Conservation (phyloP, 805 yeast species). For the Lipomyces anomalus region DNA sequence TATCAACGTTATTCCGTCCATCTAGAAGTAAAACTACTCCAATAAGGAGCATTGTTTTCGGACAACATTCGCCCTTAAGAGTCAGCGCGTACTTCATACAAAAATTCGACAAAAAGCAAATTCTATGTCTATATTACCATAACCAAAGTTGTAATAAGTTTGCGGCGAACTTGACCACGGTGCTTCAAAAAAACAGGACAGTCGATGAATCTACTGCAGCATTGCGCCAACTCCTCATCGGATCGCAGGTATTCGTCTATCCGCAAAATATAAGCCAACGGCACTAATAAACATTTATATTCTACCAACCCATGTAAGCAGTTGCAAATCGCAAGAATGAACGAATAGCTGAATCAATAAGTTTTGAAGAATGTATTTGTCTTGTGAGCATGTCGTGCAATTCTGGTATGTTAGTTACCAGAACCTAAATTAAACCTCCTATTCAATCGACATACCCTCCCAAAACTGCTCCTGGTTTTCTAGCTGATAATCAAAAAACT, state of each 20-base stretch:
- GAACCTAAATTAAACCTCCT: conserved; percentile 27
- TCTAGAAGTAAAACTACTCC: conserved; percentile 44
- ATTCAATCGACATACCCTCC: conserved; percentile 23
- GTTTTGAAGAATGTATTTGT: conserved; percentile 38
- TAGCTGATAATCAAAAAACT: conserved; percentile 28
- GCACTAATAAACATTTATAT: no score
- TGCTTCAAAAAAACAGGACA: conserved; percentile 51
- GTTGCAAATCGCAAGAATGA: conserved; percentile 29
- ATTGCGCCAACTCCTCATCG: conserved; percentile 37
- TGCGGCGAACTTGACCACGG: conserved; percentile 40
- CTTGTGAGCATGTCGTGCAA: conserved; percentile 48
- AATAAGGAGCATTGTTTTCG: conserved; percentile 37
- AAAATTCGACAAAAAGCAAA: no score
- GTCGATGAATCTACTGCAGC: conserved; percentile 44
- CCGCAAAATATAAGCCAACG: not conserved
- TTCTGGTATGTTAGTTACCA: conserved; percentile 44
- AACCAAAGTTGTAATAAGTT: conserved; percentile 34
- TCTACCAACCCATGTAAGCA: conserved; percentile 19
- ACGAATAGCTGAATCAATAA: conserved; percentile 26
- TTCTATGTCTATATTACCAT: no score
- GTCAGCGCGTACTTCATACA: no score
- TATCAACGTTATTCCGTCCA: conserved; percentile 39
- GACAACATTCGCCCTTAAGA: conserved; percentile 19
- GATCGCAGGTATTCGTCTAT: conserved; percentile 25
- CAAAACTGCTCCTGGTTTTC: conserved; percentile 32